Evolutionary conservation across 495 filamentous ascomycete species (phyloP).

Genomic region (Penicillium subrubescens): DNA sequence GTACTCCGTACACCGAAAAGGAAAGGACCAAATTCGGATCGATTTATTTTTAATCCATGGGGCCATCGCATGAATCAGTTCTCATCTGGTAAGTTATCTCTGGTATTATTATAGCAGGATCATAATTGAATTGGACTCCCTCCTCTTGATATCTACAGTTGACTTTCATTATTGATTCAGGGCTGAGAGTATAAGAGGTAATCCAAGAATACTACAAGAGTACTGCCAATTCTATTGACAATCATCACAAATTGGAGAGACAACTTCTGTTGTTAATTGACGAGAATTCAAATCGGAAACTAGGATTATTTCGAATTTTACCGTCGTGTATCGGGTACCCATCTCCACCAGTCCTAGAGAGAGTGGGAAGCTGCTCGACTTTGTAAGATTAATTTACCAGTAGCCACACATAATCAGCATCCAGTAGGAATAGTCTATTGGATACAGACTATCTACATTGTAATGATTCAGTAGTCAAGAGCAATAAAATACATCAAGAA

Average conservation of each 20-base stretch:
- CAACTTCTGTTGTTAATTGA: background rate
- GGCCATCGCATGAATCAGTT: constrained; percentile 9
- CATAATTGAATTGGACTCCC: too few relatives aligned
- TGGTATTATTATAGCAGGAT: too few relatives aligned
- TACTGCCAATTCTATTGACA: background rate
- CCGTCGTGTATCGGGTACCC: background rate
- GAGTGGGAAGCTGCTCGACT: background rate
- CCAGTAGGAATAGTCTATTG: background rate
- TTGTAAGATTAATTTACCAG: background rate
- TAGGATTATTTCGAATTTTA: background rate
- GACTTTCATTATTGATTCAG: too few relatives aligned
- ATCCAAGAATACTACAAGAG: too few relatives aligned
- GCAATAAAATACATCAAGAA: background rate
- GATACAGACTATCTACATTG: background rate
- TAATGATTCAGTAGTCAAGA: background rate
- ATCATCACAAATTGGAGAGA: background rate
- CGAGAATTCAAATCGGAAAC: background rate
- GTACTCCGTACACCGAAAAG: background rate
- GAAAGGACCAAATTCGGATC: background rate
- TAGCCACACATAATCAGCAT: background rate
- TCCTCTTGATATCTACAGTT: too few relatives aligned
- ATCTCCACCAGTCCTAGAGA: background rate
- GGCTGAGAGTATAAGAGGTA: too few relatives aligned
- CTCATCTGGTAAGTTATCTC: background rate
- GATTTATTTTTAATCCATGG: constrained; percentile 4